Evolutionary conservation across 306 rosid genomes (phyloP).

Genomic region (Cucumis hystrix): DNA sequence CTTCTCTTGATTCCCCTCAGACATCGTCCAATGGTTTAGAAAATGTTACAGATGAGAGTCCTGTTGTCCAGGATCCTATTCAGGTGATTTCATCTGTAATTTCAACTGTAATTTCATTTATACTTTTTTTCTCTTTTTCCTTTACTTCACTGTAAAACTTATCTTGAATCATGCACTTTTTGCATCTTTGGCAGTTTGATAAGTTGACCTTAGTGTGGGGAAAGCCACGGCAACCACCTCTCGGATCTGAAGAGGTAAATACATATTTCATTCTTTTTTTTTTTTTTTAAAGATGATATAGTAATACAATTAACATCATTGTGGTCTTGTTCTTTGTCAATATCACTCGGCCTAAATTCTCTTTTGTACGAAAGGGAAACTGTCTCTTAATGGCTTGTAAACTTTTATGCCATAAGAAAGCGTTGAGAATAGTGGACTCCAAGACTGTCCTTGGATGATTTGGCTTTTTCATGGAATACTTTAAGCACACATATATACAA

Average conservation of each 20-base stretch:
- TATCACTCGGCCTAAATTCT: not conserved
- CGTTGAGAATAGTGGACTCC: no score
- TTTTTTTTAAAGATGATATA: constrained; percentile 3
- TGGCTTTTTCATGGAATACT: no score
- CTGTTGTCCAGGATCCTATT: constrained; percentile 43
- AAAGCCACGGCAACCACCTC: constrained; percentile 76
- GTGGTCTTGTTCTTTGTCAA: not conserved
- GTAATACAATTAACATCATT: not conserved
- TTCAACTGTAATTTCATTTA: not conserved
- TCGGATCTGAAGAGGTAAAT: constrained; percentile 72
- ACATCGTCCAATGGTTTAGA: constrained; percentile 30
- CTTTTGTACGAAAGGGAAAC: no score
- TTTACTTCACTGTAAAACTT: not conserved
- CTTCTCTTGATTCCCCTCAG: constrained; percentile 28
- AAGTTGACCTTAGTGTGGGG: constrained; percentile 71
- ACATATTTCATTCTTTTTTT: not conserved
- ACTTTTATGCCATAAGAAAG: no score
- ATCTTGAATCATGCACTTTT: not conserved
- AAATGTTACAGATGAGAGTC: constrained; percentile 25
- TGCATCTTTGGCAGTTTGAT: constrained; percentile 48
- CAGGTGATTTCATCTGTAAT: constrained; percentile 37
- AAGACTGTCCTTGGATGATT: no score
- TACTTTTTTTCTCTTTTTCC: not conserved
- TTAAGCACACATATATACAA: no score
- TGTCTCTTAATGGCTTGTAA: no score